Conservation (phyloP, 345 rosid genomes). For the Eucalyptus sp. region DNA sequence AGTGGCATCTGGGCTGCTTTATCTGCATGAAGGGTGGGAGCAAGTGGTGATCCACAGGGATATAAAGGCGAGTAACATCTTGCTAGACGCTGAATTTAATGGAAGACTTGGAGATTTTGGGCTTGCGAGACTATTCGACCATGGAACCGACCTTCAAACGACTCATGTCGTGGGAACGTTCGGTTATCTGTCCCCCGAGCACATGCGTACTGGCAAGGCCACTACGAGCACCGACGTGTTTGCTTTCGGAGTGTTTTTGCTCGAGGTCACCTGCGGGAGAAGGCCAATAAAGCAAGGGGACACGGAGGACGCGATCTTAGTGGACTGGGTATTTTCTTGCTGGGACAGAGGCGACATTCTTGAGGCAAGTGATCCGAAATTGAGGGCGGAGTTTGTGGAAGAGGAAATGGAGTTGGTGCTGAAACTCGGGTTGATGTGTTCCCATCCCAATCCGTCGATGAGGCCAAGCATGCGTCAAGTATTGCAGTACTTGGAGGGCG, state of each 20-base stretch:
- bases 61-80: neutral
- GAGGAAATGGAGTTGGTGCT: conserved; percentile 30
- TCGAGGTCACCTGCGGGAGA: too few relatives aligned
- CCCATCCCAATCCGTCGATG: conserved; percentile 5
- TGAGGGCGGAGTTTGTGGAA: neutral
- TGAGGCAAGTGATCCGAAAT: conserved; percentile 17
- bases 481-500: conserved; percentile 7
- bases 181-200: too few relatives aligned
- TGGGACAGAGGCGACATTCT: neutral
- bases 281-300: too few relatives aligned
- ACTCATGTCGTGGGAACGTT: conserved; percentile 15
- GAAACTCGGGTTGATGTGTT: conserved; percentile 30
- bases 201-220: too few relatives aligned
- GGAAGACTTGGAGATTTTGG: conserved; percentile 44
- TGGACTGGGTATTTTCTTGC: too few relatives aligned
- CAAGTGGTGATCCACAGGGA: too few relatives aligned
- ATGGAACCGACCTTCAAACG: conserved; percentile 18
- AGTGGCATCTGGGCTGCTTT: too few relatives aligned
- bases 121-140: conserved; percentile 30
- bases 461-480: neutral
- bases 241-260: too few relatives aligned
- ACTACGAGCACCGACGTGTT: too few relatives aligned
- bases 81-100: conserved; percentile 23
- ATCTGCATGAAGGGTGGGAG: too few relatives aligned
- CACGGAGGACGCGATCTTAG: too few relatives aligned